Conservation (phyloP, 495 filamentous ascomycete species). For the Hypomontagnella submonticulosa region DNA sequence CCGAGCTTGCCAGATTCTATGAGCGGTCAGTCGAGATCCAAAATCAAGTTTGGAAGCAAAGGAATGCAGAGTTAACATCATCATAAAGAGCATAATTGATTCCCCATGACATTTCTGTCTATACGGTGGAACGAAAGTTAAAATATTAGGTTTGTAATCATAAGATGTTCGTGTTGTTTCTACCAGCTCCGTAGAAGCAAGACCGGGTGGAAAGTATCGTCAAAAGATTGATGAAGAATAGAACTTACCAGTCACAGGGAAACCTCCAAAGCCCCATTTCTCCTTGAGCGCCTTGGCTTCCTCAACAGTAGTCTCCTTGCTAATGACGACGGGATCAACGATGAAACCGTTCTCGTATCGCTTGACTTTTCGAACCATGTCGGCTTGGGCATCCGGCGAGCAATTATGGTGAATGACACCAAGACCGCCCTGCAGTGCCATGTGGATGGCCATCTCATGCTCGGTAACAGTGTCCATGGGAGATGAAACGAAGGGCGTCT, state of each 20-base stretch:
- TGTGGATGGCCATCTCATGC: conserved; percentile 98
- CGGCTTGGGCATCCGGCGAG: conserved; percentile 90
- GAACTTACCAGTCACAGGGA: conserved; percentile 95
- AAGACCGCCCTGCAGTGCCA: conserved; percentile 95
- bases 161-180: conserved; percentile 54
- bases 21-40: conserved; percentile 24
- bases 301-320: conserved; percentile 84
- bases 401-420: conserved; percentile 99
- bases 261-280: conserved; percentile 98
- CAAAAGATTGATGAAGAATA: conserved; percentile 25
- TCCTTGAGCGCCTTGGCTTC: conserved; percentile 94
- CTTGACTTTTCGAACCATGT: conserved; percentile 99
- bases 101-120: conserved; percentile 89
- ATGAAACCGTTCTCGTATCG: conserved; percentile 99
- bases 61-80: conserved; percentile 40
- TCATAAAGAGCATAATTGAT: conserved; percentile 64
- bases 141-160: conserved; percentile 77
- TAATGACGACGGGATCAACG: conserved; percentile 92
- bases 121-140: conserved; percentile 99
- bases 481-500: conserved; percentile 93
- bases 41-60: conserved; percentile 24
- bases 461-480: conserved; percentile 99
- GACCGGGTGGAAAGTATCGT: conserved; percentile 30
- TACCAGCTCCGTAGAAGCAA: neutral
- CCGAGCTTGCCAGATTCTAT: conserved; percentile 91